Conservation (phyloP, 2,329 filamentous ascomycete genomes). For the Botrytis fabae region DNA sequence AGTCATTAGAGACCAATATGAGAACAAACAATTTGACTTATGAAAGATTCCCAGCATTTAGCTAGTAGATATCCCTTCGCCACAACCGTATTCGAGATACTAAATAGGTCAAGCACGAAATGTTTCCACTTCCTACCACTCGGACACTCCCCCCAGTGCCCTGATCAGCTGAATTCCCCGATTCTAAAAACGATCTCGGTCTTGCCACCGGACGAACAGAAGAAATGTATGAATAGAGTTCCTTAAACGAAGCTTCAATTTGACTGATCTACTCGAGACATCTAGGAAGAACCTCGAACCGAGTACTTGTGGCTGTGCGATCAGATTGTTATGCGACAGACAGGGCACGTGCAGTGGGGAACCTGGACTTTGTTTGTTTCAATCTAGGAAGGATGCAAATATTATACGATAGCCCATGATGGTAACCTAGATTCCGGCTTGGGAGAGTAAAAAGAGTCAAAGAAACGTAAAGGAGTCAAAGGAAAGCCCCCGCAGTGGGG, state of each 20-base stretch:
- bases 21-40: neutral
- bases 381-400: neutral
- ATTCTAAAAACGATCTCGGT: neutral
- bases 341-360: neutral
- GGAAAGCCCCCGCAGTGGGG: neutral
- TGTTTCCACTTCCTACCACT: neutral
- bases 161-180: conserved; percentile 1
- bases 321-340: neutral
- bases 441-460: neutral
- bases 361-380: conserved; percentile 2
- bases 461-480: neutral
- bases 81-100: neutral
- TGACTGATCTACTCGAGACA: neutral
- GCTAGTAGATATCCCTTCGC: neutral
- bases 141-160: neutral
- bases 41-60: neutral
- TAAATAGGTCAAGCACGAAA: conserved; percentile 4
- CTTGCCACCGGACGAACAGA: conserved; percentile 7
- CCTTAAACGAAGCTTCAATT: neutral
- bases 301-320: neutral
- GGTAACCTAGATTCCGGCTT: neutral
- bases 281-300: neutral
- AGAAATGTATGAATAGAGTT: neutral
- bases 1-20: neutral
- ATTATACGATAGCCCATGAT: neutral